A percentile compares a stretch with the other conserved stretches of the same genome.
phyloP scores from a whole-genome alignment of 2,329 filamentous ascomycete species.

The Fusarium foetens region DNA sequence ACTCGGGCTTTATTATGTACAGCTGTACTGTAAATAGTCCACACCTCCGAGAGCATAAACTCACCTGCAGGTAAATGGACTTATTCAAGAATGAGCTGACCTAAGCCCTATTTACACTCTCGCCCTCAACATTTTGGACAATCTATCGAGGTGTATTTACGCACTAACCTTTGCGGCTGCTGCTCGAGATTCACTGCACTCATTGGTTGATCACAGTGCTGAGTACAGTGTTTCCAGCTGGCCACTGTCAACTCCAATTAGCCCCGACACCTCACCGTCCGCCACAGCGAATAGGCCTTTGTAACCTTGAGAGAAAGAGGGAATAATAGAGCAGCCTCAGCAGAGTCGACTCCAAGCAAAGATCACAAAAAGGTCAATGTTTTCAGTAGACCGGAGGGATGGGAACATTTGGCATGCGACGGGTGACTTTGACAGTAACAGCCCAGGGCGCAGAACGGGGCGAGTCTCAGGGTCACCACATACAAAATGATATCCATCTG shows the following conservation, averaged over 20 bases:
- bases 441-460: constrained; percentile 21
- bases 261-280: constrained; percentile 14
- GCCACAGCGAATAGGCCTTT: constrained; percentile 22
- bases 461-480: constrained; percentile 1
- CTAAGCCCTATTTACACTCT: constrained; percentile 12
- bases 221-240: constrained; percentile 25
- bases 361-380: constrained; percentile 22
- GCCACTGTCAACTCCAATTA: constrained; percentile 2
- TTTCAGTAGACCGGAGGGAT: constrained; percentile 20
- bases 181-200: neutral
- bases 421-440: constrained; percentile 22
- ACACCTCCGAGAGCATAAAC: constrained; percentile 32
- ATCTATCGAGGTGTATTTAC: neutral
- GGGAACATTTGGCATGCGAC: constrained; percentile 2
- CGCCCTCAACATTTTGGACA: neutral
- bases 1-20: neutral
- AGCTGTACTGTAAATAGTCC: constrained; percentile 24
- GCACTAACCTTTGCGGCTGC: neutral
- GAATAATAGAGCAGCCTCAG: constrained; percentile 11
- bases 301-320: constrained; percentile 24
- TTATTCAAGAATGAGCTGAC: constrained; percentile 21
- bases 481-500: neutral
- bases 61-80: constrained; percentile 25
- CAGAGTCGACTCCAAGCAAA: constrained; percentile 6
- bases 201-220: constrained; percentile 11